Conservation (phyloP, 2,329 filamentous ascomycete species). For the Amphichorda felina region DNA sequence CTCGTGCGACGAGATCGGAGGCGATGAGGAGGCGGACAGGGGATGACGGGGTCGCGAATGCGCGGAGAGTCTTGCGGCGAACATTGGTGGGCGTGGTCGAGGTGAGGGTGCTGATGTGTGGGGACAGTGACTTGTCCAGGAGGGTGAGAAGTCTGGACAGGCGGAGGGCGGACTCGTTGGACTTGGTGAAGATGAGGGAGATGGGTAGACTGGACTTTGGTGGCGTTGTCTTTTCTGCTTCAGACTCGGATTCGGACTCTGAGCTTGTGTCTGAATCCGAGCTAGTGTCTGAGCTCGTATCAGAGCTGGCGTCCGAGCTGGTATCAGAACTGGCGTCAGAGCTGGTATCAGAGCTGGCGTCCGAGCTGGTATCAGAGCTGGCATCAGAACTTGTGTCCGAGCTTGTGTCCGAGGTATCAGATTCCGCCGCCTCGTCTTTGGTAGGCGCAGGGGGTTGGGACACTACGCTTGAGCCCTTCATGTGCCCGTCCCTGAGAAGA, state of each 20-base stretch:
- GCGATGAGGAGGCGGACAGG: conserved; percentile 69
- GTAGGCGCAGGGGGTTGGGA: conserved; percentile 2
- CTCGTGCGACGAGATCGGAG: conserved; percentile 86
- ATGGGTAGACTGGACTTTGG: conserved; percentile 21
- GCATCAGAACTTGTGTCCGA: conserved; percentile 19
- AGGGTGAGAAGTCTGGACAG: conserved; percentile 68
- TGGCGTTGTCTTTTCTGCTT: conserved; percentile 7
- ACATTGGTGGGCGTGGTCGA: conserved; percentile 65
- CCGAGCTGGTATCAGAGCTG: conserved; percentile 17
- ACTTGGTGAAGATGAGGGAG: conserved; percentile 79
- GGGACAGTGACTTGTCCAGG: conserved; percentile 45
- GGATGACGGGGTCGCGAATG: conserved; percentile 55
- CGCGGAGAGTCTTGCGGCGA: conserved; percentile 53
- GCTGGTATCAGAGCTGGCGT: conserved; percentile 18
- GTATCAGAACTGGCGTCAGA: conserved; percentile 18
- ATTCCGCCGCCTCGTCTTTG: conserved; percentile 16
- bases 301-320: conserved; percentile 12
- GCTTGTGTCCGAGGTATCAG: conserved; percentile 9
- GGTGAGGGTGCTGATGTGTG: conserved; percentile 57
- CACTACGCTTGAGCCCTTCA: conserved; percentile 15
- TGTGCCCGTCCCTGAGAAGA: conserved; percentile 49
- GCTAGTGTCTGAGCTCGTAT: conserved; percentile 7
- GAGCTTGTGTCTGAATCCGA: conserved; percentile 19
- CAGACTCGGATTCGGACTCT: conserved; percentile 18
- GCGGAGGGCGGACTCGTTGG: conserved; percentile 78